Conservation (phyloP, 805 yeast species). For the Ogataea henricii region DNA sequence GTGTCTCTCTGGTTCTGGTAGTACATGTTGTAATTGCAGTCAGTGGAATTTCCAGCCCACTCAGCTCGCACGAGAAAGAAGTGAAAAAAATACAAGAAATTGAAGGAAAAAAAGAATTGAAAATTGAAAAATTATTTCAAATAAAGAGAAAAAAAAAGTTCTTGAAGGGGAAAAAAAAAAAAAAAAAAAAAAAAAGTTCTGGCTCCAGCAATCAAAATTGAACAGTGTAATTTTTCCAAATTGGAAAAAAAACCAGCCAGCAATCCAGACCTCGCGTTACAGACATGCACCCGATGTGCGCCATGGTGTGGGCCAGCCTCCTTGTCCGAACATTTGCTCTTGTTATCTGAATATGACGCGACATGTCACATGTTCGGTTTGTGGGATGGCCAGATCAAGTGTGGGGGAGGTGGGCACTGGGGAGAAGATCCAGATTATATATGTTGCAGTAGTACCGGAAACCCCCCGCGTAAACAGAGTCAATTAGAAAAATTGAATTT, state of each 20-base stretch:
- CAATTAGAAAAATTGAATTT: too few relatives aligned
- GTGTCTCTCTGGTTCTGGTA: conserved; percentile 14
- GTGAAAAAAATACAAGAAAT: conserved; percentile 5
- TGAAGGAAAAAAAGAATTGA: neutral
- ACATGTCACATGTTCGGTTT: too few relatives aligned
- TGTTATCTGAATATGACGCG: too few relatives aligned
- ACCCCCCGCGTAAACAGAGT: too few relatives aligned
- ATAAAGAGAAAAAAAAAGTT: neutral
- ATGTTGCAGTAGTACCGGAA: too few relatives aligned
- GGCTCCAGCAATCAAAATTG: conserved; percentile 6
- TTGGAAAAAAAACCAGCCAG: conserved; percentile 1
- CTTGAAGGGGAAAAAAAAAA: too few relatives aligned
- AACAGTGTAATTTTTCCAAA: neutral
- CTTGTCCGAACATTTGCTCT: too few relatives aligned
- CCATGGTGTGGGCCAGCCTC: too few relatives aligned
- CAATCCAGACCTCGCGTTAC: neutral
- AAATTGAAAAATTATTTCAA: conserved; percentile 6
- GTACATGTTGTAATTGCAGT: conserved; percentile 8
- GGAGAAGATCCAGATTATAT: too few relatives aligned
- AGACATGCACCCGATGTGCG: too few relatives aligned
- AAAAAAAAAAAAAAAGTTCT: conserved; percentile 1
- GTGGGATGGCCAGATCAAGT: too few relatives aligned
- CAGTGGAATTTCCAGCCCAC: neutral
- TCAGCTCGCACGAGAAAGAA: conserved; percentile 2
- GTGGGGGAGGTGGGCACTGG: too few relatives aligned